phyloP scores from a whole-genome alignment of 768 basidiomycete genomes.

The Leccinum sublutescens region DNA sequence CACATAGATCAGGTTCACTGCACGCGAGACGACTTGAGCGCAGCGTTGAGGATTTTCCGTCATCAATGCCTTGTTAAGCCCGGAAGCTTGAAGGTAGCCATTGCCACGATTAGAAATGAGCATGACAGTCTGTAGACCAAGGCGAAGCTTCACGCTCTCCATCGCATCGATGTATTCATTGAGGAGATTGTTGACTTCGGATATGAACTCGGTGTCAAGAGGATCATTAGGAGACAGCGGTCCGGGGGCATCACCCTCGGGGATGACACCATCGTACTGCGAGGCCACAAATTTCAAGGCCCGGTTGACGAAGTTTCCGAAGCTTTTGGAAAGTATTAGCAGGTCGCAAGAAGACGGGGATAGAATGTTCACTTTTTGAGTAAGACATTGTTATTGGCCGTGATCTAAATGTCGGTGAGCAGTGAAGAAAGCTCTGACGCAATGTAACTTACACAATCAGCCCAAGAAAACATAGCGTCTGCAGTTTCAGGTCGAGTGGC shows the following conservation, averaged over 20 bases:
- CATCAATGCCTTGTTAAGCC: slow-evolving; percentile 88
- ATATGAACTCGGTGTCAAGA: slow-evolving; percentile 71
- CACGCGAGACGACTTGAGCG: slow-evolving; percentile 85
- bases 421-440: background rate
- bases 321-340: slow-evolving; percentile 42
- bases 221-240: slow-evolving; percentile 66
- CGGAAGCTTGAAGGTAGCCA: slow-evolving; percentile 89
- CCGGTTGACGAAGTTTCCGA: slow-evolving; percentile 98
- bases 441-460: slow-evolving; percentile 68
- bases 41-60: slow-evolving; percentile 78
- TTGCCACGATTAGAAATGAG: slow-evolving; percentile 86
- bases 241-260: slow-evolving; percentile 71
- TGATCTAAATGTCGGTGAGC: slow-evolving; percentile 49
- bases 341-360: background rate
- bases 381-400: slow-evolving; percentile 89
- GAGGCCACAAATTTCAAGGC: slow-evolving; percentile 88
- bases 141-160: slow-evolving; percentile 88
- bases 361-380: slow-evolving; percentile 74
- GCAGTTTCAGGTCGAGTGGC: slow-evolving; percentile 90
- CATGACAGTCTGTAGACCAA: slow-evolving; percentile 88
- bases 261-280: slow-evolving; percentile 77
- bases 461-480: slow-evolving; percentile 97
- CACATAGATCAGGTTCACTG: slow-evolving; percentile 90
- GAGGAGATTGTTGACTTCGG: slow-evolving; percentile 75
- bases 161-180: slow-evolving; percentile 81